Base-by-base conservation (phyloP, 1,139 yeast species). In the Chernovozyma aurita region DNA sequence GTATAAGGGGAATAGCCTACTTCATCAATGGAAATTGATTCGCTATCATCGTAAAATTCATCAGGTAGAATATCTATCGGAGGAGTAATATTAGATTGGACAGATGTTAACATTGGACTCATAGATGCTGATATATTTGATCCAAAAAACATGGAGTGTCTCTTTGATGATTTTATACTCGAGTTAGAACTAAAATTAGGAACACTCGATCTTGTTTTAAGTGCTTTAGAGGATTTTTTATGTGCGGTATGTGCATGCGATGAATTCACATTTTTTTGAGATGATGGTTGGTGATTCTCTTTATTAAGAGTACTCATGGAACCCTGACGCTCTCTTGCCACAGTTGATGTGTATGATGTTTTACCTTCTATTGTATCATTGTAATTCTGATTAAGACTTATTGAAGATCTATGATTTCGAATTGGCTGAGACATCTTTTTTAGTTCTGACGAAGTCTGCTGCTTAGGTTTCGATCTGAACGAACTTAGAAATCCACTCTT, bases 131-230 rank as follows among this genome's bases (percentile, higher is more conserved):
- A 14, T n/a, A 27, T n/a, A 24, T 24, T 33, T 16, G 29, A 35
- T 7, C 9, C 9, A 9, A 20, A 20, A 20, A 37, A 24, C 20
- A 37, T 34, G 6, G 44, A 31, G 18, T 37, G 29, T 24, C 36
- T 34, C 16, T 45, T 45, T 29, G 22, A 20, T 7, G 22, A 20
- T 20, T 9, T 20, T 7, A 6, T 20, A 7, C 8, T 6, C 22
- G 9, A 6, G 6, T 20, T 20, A 9, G 22, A 7, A 9, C 8
- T 20, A 9, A 57, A 44, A 36, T 50, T 50, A 12, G 62, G 59
- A 5, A 53, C 53, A 34, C 60, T 55, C 14, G 57, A 49, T 34
- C 60, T 45, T 13, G 55, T 37, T 38, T 47, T 51, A 29, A 57
- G 44, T 4, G 22, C 9, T 20, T 20, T 20, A 20, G 22, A 20